Evolutionary conservation across 257 asterid species (phyloP).

Genomic region (Fraxinus pennsylvanica): DNA sequence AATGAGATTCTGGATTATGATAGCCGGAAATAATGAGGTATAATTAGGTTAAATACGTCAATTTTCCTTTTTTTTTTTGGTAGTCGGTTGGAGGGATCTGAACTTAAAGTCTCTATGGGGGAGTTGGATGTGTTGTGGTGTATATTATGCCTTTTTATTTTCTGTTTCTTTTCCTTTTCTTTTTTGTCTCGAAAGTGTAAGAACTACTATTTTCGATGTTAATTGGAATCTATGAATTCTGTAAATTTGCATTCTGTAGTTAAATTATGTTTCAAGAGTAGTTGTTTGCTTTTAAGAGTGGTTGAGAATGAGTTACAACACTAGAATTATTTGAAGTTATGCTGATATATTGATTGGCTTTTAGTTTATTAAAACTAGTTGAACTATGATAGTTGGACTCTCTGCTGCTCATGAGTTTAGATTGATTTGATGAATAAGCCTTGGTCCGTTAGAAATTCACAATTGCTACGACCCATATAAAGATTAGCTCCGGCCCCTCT

Average conservation of each 20-base stretch:
- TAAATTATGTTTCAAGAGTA: not conserved
- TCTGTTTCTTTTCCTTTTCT: not conserved
- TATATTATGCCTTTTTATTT: not conserved
- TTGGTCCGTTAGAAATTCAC: not conserved
- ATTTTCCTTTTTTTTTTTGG: not conserved
- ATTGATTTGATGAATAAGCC: not conserved
- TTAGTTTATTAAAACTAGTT: not conserved
- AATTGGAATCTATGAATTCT: not conserved
- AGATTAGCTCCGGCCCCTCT: not conserved
- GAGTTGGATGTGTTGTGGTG: not conserved
- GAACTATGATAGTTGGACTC: not conserved
- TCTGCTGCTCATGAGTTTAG: not conserved
- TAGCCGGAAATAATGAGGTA: conserved; percentile 36
- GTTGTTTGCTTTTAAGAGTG: not conserved
- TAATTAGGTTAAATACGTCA: not conserved
- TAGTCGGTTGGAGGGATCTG: not conserved
- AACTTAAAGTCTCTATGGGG: not conserved
- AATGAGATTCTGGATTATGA: conserved; percentile 82
- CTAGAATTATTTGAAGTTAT: not conserved
- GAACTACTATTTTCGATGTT: not conserved
- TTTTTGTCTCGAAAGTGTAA: not conserved
- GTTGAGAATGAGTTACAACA: not conserved
- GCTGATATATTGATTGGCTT: not conserved
- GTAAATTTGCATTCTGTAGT: not conserved
- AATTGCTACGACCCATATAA: not conserved